Conservation (phyloP, 306 rosid genomes). For the Nissolia schottii region DNA sequence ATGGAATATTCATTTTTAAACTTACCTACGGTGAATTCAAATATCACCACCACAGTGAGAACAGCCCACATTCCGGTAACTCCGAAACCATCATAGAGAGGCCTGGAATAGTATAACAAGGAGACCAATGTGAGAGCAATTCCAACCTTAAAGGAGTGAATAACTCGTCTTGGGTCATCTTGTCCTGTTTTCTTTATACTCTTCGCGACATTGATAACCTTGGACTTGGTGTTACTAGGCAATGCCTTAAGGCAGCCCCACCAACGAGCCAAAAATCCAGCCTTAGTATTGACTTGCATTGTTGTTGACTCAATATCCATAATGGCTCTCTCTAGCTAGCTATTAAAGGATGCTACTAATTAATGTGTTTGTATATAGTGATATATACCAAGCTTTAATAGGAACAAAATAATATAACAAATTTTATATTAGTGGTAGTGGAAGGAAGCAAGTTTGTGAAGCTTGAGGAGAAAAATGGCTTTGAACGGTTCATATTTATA, state of each 20-base stretch:
- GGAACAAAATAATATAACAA: not conserved
- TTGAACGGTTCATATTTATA: constrained; percentile 41
- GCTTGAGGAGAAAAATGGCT: constrained; percentile 32
- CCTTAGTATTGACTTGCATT: constrained; percentile 27
- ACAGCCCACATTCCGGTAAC: constrained; percentile 93
- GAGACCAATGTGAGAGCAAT: constrained; percentile 86
- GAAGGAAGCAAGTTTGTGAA: constrained; percentile 6
- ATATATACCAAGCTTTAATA: constrained; percentile 3
- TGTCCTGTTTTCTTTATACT: constrained; percentile 55
- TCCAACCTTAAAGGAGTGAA: constrained; percentile 89
- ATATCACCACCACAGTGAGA: constrained; percentile 78
- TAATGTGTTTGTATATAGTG: no score
- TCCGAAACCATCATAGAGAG: constrained; percentile 80
- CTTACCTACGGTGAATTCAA: constrained; percentile 88
- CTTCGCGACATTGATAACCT: constrained; percentile 28
- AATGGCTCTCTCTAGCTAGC: no score
- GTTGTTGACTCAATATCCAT: constrained; percentile 53
- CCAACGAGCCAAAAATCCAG: not conserved
- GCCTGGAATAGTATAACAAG: constrained; percentile 60
- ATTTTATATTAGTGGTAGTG: not conserved
- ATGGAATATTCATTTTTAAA: not conserved
- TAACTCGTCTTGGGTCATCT: constrained; percentile 85
- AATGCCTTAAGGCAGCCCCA: constrained; percentile 30
- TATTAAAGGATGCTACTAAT: not conserved
- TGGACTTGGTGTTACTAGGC: constrained; percentile 36